A percentile compares a stretch with the other conserved stretches of the same genome.
Conservation (phyloP, 2,329 filamentous ascomycete species). For the Penicillium glabrum region DNA sequence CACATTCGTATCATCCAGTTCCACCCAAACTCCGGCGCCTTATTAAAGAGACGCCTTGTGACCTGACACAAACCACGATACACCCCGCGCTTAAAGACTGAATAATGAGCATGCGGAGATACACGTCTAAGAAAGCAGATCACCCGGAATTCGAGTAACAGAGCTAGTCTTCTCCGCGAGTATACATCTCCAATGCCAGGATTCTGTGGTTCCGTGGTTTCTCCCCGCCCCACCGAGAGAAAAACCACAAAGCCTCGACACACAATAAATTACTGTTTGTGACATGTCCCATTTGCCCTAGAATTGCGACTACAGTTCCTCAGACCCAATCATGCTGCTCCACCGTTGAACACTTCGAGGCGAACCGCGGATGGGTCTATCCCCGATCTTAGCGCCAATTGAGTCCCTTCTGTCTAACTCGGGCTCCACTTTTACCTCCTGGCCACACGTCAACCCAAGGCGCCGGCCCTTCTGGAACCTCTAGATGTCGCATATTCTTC, state of each 20-base stretch:
- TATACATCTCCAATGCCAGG: neutral
- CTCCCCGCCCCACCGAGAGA: neutral
- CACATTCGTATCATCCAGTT: neutral
- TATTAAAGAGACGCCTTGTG: neutral
- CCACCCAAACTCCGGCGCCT: neutral
- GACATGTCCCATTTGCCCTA: neutral
- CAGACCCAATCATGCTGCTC: neutral
- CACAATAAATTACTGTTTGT: neutral
- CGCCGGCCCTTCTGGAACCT: conserved; percentile 16
- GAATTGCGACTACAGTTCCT: neutral
- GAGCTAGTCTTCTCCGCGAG: no score
- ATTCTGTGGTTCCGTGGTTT: neutral
- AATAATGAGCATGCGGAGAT: neutral
- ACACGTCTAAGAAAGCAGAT: no score
- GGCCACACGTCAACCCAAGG: conserved; percentile 11
- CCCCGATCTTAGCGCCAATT: conserved; percentile 9
- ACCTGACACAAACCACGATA: neutral
- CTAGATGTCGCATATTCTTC: neutral
- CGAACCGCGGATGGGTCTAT: neutral
- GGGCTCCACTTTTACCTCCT: neutral
- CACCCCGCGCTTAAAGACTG: neutral
- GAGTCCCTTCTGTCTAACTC: neutral
- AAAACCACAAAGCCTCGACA: neutral
- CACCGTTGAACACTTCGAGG: neutral
- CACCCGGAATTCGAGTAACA: no score